Percentiles rank a stretch among this genome's conserved stretches.
Evolutionary conservation across 108 stramenopile species (phyloP).

Genomic region (Hondaea fermentalgiana): DNA sequence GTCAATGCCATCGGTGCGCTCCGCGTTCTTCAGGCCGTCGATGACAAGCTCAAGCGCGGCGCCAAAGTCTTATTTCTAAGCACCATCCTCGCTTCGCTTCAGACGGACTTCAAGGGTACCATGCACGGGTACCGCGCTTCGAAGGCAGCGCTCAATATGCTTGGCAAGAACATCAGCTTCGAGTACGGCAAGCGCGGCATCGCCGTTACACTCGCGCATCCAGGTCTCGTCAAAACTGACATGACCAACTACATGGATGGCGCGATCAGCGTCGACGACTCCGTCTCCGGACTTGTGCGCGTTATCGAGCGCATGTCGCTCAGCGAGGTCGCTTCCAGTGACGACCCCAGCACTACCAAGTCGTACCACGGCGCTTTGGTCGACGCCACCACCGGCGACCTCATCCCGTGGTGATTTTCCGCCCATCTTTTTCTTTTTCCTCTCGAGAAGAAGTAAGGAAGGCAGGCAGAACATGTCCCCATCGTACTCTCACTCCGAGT

Average conservation of each 20-base stretch:
- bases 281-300: not conserved
- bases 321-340: not conserved
- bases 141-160: constrained; percentile 8
- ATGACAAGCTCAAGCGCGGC: not conserved
- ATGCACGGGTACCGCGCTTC: not conserved
- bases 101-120: not conserved
- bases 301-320: not conserved
- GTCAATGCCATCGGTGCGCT: not conserved
- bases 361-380: not conserved
- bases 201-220: not conserved
- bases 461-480: too few species aligned
- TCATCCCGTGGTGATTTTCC: not conserved
- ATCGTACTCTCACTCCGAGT: too few species aligned
- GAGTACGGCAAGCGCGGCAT: not conserved
- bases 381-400: not conserved
- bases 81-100: not conserved
- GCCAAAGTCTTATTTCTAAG: not conserved
- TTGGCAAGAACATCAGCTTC: not conserved
- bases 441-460: too few species aligned
- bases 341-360: too few species aligned
- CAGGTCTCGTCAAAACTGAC: not conserved
- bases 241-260: not conserved
- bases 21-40: not conserved
- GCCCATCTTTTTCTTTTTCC: too few species aligned
- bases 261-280: not conserved